Evolutionary conservation across 371 early-diverging fungal species (phyloP).

Genomic region (Mortierella sp.): DNA sequence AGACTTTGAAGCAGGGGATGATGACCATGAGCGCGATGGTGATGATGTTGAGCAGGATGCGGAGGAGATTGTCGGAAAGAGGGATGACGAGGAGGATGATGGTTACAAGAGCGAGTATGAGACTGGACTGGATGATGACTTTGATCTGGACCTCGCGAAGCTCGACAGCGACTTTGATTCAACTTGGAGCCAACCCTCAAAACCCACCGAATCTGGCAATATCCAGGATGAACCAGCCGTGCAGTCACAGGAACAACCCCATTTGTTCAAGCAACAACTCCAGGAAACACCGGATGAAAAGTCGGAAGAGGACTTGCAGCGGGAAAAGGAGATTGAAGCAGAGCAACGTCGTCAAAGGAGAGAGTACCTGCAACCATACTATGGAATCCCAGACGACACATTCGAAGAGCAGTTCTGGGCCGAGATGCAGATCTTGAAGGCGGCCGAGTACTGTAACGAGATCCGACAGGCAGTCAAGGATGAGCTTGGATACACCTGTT

Average conservation of each 20-base stretch:
- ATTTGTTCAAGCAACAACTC: background rate
- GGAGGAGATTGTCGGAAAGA: background rate
- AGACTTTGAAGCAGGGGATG: background rate
- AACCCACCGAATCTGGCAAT: background rate
- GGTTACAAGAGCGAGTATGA: constrained; percentile 3
- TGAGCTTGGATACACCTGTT: constrained; percentile 86
- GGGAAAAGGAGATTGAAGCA: constrained; percentile 28
- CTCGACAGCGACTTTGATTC: constrained; percentile 25
- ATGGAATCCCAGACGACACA: constrained; percentile 39
- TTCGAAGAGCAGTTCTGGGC: constrained; percentile 61
- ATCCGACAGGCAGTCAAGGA: constrained; percentile 76
- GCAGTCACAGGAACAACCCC: background rate
- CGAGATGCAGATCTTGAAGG: constrained; percentile 82
- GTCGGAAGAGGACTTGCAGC: constrained; percentile 46
- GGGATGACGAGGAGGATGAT: background rate
- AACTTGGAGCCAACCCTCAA: background rate
- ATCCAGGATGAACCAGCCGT: background rate
- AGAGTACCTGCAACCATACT: constrained; percentile 35
- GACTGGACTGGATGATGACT: constrained; percentile 14
- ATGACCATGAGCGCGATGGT: background rate
- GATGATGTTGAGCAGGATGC: background rate
- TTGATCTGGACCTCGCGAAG: constrained; percentile 31
- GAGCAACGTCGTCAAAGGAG: constrained; percentile 22
- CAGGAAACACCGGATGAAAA: constrained; percentile 11
- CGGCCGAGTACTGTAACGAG: constrained; percentile 76